Conservation (phyloP, 176 grass and related monocot genomes). For the Lolium perenne region DNA sequence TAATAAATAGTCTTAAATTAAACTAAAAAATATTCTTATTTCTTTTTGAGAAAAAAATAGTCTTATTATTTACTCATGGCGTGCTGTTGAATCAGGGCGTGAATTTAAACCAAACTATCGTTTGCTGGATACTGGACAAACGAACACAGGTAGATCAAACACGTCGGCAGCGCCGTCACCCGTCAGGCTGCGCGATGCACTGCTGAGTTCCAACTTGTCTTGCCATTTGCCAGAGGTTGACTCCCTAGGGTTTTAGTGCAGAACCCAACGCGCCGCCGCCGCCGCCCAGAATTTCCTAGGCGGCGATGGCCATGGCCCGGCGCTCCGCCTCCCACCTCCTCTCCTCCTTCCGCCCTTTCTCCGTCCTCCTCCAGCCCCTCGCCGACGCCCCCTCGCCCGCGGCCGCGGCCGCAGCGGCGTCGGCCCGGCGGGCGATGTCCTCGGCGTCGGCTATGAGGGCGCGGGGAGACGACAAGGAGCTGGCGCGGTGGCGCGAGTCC, state of each 20-base stretch:
- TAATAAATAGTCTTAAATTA: no score
- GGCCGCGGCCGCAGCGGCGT: slow-evolving; percentile 13
- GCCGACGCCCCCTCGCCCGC: slow-evolving; percentile 40
- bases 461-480: slow-evolving; percentile 87
- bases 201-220: background rate
- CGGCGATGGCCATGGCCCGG: slow-evolving; percentile 55
- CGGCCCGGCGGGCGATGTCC: slow-evolving; percentile 49
- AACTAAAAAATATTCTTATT: no score
- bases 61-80: no score
- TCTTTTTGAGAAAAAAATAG: no score
- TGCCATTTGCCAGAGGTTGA: background rate
- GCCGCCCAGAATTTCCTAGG: slow-evolving; percentile 30
- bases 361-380: slow-evolving; percentile 52
- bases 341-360: slow-evolving; percentile 57
- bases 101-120: no score
- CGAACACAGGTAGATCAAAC: no score
- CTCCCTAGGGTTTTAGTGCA: slow-evolving; percentile 29
- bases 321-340: slow-evolving; percentile 42
- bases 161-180: background rate
- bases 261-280: background rate
- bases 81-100: no score
- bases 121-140: no score
- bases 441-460: slow-evolving; percentile 55
- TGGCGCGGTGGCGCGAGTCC: slow-evolving; percentile 72
- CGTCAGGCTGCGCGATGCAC: background rate